Base-by-base conservation (phyloP, 1,284 basidiomycete species). In the Phellopilus nigrolimitatus region DNA sequence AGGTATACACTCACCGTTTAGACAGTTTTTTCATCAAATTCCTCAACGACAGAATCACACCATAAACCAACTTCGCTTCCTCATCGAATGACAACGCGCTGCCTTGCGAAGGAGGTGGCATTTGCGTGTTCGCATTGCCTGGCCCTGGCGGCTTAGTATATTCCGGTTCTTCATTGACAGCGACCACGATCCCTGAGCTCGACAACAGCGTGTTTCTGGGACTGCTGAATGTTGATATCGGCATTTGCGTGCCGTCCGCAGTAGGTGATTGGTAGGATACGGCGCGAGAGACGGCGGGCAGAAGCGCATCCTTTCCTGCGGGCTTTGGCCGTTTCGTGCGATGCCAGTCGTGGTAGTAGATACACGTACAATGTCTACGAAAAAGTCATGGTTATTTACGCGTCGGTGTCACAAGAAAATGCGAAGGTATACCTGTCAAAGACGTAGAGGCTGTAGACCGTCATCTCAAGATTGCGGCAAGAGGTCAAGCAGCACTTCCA, bases 31-130 rank as follows among this genome's bases (percentile, higher is more conserved):
- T 95, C 63, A 95, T 77, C 91, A 99, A 95, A 67, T 94, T 95
- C 49, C 93, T 73, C 58, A 99, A 67, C 5, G 92, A 95, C 49
- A 97, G 75, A 15, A 99, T 79, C 39, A 99, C 90, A 54, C 97
- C 97, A 64, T 98, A 99, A 0, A 99, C 94, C 49, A 99, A 79
- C 68, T 99, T 99, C 1, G 90, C 87, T 68, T 99, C 95, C 68
- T 99, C 95, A 64, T 99, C 95, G 59, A 99, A 97, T 3, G 95
- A 77, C 21, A 97, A 71, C 9, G 78, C 76, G n/a, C 76, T 75
- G 25, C 66, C 61, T 21, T 58, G 59, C 42, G 19, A 55, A 31
- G 59, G 56, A 17, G 57, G 54, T 10, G 59, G 53, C 0, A 60
- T 42, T 49, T 47, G 56, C 60, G 75, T 75, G 25, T 65, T 65